Percentiles rank a stretch among this genome's conserved stretches.
Evolutionary conservation across 2,329 filamentous ascomycete species (phyloP).

Genomic region (Neofusicoccum umdonicola): DNA sequence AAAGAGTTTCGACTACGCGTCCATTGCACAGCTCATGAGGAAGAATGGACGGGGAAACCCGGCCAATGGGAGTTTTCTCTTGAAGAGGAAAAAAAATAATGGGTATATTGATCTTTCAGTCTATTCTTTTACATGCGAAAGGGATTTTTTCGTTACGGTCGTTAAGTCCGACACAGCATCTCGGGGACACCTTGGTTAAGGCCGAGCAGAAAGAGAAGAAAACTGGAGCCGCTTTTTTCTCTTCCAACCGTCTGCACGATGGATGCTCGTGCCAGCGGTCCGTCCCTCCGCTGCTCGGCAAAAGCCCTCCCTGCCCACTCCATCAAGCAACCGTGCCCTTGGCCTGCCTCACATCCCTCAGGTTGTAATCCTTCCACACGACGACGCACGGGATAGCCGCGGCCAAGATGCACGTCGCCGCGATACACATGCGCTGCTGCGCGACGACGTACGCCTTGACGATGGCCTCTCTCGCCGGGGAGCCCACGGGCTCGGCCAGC

Average conservation of each 20-base stretch:
- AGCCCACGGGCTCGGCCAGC: slow-evolving; percentile 50
- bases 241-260: neutral
- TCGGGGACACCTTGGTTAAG: neutral
- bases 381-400: slow-evolving; percentile 28
- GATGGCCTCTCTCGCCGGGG: slow-evolving; percentile 42
- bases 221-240: neutral
- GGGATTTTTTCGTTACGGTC: neutral
- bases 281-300: neutral
- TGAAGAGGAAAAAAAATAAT: neutral
- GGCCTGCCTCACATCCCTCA: slow-evolving; percentile 33
- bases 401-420: slow-evolving; percentile 30
- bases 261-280: neutral
- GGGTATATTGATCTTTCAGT: neutral
- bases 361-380: slow-evolving; percentile 34
- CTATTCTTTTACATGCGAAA: neutral
- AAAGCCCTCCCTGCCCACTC: neutral
- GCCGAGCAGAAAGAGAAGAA: neutral
- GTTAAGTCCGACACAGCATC: neutral
- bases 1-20: too few relatives aligned
- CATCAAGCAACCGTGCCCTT: slow-evolving; percentile 25
- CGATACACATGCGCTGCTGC: slow-evolving; percentile 45
- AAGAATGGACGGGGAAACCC: too few relatives aligned
- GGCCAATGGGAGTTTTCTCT: too few relatives aligned
- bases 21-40: too few relatives aligned
- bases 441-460: slow-evolving; percentile 28